A percentile compares a stretch with the other conserved stretches of the same genome.
phyloP scores from a whole-genome alignment of 2,329 filamentous ascomycete species.

The Hirsutella thompsonii region DNA sequence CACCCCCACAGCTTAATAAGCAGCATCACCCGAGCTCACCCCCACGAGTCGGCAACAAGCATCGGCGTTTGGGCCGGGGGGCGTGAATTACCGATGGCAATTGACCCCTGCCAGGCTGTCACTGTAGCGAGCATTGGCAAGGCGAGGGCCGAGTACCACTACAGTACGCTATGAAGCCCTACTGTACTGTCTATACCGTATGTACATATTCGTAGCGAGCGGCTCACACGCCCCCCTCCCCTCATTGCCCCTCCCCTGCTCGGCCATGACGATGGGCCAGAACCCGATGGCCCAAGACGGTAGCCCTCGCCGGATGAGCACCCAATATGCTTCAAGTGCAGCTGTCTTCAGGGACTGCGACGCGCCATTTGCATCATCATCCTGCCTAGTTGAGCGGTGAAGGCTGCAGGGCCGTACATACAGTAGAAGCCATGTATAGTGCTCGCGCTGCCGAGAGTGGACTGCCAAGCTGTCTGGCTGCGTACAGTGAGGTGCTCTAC shows the following conservation, averaged over 20 bases:
- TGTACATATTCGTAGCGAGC: too few relatives aligned
- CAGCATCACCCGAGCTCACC: not conserved
- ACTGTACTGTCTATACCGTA: too few relatives aligned
- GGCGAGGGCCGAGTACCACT: too few relatives aligned
- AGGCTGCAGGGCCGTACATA: not conserved
- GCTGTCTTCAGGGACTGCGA: not conserved
- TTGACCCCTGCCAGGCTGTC: not conserved
- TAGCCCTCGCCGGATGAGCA: not conserved
- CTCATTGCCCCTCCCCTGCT: too few relatives aligned
- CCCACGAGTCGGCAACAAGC: not conserved
- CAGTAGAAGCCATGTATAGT: too few relatives aligned
- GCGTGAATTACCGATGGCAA: constrained; percentile 1
- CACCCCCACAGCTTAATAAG: not conserved
- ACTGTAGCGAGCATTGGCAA: not conserved
- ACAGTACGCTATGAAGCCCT: too few relatives aligned
- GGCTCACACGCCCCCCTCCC: too few relatives aligned
- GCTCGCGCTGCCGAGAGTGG: too few relatives aligned
- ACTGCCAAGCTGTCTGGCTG: too few relatives aligned
- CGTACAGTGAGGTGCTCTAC: too few relatives aligned
- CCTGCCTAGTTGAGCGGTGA: not conserved
- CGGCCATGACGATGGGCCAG: too few relatives aligned
- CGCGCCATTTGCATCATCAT: not conserved
- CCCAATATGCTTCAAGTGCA: not conserved
- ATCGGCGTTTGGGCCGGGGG: constrained; percentile 1
- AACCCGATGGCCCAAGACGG: not conserved